Evolutionary conservation across 345 rosid genomes (phyloP), one percentile per base, ranked within the genome.

Genomic region (Garcia nutans): DNA sequence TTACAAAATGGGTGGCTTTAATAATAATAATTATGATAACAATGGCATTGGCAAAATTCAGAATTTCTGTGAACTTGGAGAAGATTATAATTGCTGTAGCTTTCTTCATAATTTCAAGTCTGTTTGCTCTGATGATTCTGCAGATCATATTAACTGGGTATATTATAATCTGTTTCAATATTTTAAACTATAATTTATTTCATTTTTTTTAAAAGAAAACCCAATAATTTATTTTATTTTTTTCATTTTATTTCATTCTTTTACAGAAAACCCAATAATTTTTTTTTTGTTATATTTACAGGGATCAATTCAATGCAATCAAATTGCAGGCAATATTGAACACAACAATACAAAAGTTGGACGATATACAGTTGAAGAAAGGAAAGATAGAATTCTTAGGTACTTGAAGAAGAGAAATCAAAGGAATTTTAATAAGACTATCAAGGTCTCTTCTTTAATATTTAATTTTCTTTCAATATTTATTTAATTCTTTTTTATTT

Each of bases 351-450:
- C 75, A 8, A 90, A 88, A 73, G 90, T 92, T 72, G 93, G 94
- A 17, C 86, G 92, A 20, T 94, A 94, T 74, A 78, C 98, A 0
- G 92, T 78, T 5, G 97, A 92, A 79, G 97, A 94, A 80, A 89
- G 98, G 78, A 91, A 89, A 82, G 93, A 88, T n/a, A 88, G 93
- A 84, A 94, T 94, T 82, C 87, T 89, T 24, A 85, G 93, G 81
- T 94, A 91, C 72, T 71, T 92, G 84, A 92, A 91, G 89, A 94
- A 94, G 85, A 89, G 91, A 89, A 94, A 91, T 82, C 93, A 88
- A 79, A 89, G 98, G 77, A 94, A 94, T 84, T 92, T 94, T 71
- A 94, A 91, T 77, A 94, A 94, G 84, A 94, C 97, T 41, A 94
- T 94, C 77, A 91, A 94, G 96, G 98, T 94, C 16, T 13, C n/a